phyloP scores from a whole-genome alignment of 495 filamentous ascomycete species.

The Aspergillus sclerotiicarbonarius region DNA sequence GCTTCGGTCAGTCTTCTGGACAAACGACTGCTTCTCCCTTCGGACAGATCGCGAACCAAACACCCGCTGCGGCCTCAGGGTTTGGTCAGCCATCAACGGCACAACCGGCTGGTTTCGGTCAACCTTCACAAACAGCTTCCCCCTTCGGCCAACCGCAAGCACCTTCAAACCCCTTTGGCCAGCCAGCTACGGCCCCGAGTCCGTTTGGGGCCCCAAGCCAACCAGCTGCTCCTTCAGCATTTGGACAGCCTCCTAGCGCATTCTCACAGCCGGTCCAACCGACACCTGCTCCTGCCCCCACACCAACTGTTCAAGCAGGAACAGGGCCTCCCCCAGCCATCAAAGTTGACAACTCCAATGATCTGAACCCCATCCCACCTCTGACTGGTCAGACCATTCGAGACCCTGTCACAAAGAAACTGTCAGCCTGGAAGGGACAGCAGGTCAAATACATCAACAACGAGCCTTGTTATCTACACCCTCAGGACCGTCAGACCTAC shows the following conservation, averaged over 20 bases:
- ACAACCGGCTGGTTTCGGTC: slow-evolving; percentile 29
- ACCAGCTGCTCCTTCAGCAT: slow-evolving; percentile 26
- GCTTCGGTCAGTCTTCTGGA: slow-evolving; percentile 30
- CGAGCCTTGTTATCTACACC: slow-evolving; percentile 49
- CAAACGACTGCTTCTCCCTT: slow-evolving; percentile 28
- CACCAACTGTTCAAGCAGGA: slow-evolving; percentile 15
- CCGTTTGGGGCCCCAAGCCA: slow-evolving; percentile 21
- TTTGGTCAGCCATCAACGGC: slow-evolving; percentile 30
- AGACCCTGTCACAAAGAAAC: slow-evolving; percentile 33
- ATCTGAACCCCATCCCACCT: slow-evolving; percentile 37
- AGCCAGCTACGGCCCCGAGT: slow-evolving; percentile 21
- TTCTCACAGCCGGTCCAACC: slow-evolving; percentile 12
- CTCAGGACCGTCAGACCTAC: slow-evolving; percentile 45
- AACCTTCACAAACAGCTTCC: slow-evolving; percentile 29
- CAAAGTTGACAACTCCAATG: slow-evolving; percentile 28
- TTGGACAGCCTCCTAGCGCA: slow-evolving; percentile 28
- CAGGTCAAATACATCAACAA: slow-evolving; percentile 52
- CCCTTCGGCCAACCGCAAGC: slow-evolving; percentile 24
- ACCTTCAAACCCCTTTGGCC: slow-evolving; percentile 27
- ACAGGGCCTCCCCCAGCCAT: slow-evolving; percentile 33
- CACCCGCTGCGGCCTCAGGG: slow-evolving; percentile 15
- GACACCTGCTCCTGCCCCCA: slow-evolving; percentile 6
- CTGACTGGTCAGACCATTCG: slow-evolving; percentile 38
- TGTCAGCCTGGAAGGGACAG: slow-evolving; percentile 54
- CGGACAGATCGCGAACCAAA: slow-evolving; percentile 27